Conservation (phyloP, 2,329 filamentous ascomycete genomes). For the Xylaria sp. region DNA sequence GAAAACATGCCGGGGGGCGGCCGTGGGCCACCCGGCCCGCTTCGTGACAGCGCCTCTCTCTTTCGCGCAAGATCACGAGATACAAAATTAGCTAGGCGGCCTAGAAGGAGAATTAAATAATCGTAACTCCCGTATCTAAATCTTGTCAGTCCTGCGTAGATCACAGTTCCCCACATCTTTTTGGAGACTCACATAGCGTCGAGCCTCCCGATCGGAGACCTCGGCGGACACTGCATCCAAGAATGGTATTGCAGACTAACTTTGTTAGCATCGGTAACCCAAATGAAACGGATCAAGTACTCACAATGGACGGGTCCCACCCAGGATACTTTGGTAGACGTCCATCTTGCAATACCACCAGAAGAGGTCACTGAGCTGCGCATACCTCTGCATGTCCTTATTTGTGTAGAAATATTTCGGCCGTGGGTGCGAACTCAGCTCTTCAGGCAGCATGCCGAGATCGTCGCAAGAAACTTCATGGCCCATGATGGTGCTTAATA, state of each 20-base stretch:
- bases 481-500: constrained; percentile 59
- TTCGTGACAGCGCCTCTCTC: constrained; percentile 69
- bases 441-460: constrained; percentile 55
- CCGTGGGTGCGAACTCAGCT: constrained; percentile 44
- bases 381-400: constrained; percentile 80
- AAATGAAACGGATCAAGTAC: constrained; percentile 51
- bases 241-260: constrained; percentile 78
- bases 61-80: constrained; percentile 83
- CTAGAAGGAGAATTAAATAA: constrained; percentile 84
- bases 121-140: constrained; percentile 86
- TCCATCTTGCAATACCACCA: constrained; percentile 99
- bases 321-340: constrained; percentile 87
- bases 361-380: constrained; percentile 84
- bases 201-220: constrained; percentile 79
- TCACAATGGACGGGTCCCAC: constrained; percentile 86
- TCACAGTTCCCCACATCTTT: not conserved
- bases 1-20: constrained; percentile 60
- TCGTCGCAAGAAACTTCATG: constrained; percentile 63
- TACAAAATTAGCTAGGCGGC: constrained; percentile 80
- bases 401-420: constrained; percentile 55
- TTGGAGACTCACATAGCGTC: constrained; percentile 71
- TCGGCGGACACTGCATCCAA: constrained; percentile 89
- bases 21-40: constrained; percentile 63
- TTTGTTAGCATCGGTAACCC: constrained; percentile 22
- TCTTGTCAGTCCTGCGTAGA: constrained; percentile 41